Evolutionary conservation across 1,139 yeast genomes (phyloP).

Genomic region (Sugiyamaella grinbergsii): DNA sequence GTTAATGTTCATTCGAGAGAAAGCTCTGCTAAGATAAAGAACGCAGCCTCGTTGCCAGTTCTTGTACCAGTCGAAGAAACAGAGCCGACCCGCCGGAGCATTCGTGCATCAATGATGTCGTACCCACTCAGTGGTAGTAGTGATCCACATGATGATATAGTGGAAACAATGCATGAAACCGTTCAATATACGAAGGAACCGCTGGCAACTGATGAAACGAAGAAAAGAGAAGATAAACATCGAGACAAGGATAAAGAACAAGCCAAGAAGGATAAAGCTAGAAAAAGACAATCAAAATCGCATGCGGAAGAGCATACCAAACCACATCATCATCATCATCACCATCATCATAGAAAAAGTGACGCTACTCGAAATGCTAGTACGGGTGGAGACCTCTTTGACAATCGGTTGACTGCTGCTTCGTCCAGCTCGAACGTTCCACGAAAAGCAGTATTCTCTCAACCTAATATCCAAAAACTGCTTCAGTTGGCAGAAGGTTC

Average conservation of each 20-base stretch:
- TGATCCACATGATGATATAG: constrained; percentile 3
- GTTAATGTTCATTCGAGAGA: constrained; percentile 10
- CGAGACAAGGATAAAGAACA: not conserved
- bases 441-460: constrained; percentile 30
- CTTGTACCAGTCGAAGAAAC: constrained; percentile 15
- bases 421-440: constrained; percentile 13
- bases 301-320: not conserved
- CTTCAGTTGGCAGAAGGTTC: constrained; percentile 33
- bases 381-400: constrained; percentile 6
- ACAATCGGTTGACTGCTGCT: constrained; percentile 4
- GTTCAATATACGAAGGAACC: not conserved
- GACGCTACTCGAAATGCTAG: not conserved
- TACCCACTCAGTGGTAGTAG: constrained; percentile 14
- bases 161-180: no score
- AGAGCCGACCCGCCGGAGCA: constrained; percentile 20
- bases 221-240: not conserved
- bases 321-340: not conserved
- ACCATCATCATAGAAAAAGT: not conserved
- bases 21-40: constrained; percentile 12
- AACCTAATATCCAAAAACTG: constrained; percentile 35
- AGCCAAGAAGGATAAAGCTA: not conserved
- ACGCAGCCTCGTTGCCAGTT: constrained; percentile 20
- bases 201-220: not conserved
- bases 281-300: constrained; percentile 1
- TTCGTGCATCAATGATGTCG: constrained; percentile 22